Conservation (phyloP, 805 yeast genomes). For the Kodamaea neixiangensis region DNA sequence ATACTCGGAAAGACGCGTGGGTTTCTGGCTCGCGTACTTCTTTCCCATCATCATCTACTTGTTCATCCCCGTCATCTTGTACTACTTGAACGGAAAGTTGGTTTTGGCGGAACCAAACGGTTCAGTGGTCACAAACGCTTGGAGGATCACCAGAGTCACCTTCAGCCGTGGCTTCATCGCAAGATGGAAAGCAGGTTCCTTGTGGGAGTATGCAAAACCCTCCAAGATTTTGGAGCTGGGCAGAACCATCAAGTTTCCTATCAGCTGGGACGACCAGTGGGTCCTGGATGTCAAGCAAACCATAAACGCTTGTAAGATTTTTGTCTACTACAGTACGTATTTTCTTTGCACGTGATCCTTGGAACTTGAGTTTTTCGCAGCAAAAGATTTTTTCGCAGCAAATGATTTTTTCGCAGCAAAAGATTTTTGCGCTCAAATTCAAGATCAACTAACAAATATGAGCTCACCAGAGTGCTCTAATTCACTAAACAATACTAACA, state of each 20-base stretch:
- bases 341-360: constrained; percentile 50
- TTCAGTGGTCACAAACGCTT: constrained; percentile 47
- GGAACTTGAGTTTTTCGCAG: constrained; percentile 55
- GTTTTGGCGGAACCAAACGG: constrained; percentile 41
- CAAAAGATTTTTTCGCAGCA: constrained; percentile 52
- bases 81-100: constrained; percentile 28
- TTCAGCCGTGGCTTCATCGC: constrained; percentile 44
- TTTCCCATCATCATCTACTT: constrained; percentile 41
- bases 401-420: no score
- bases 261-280: constrained; percentile 47
- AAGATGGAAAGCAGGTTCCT: constrained; percentile 40
- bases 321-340: constrained; percentile 47
- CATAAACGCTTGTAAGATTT: constrained; percentile 46
- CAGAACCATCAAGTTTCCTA: constrained; percentile 21
- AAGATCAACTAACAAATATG: no score
- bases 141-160: constrained; percentile 43
- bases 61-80: constrained; percentile 32
- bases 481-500: constrained; percentile 46
- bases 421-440: no score
- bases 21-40: constrained; percentile 57
- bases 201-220: constrained; percentile 55
- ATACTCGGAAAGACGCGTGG: constrained; percentile 51
- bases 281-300: constrained; percentile 49
- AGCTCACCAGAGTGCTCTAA: no score
- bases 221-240: constrained; percentile 46